Conservation (phyloP, 306 rosid genomes). For the Medicago truncatula region MtrunA17r5.0-ANR NC_053043.1:11030501-11031000, state of each 20-base stretch:
- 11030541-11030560: constrained; percentile 8
- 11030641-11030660: constrained; percentile 23
- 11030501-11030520: constrained; percentile 15
- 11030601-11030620: neutral
- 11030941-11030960: constrained; percentile 29
- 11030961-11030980: constrained; percentile 61
- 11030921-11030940: constrained; percentile 19
- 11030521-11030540: neutral
- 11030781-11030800: neutral
- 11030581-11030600: neutral
- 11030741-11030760: neutral
- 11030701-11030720: constrained; percentile 14
- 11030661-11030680: neutral
- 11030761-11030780: neutral
- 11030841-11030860: neutral
- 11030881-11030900: neutral
- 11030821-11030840: neutral
- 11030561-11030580: neutral
- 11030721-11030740: neutral
- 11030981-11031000: constrained; percentile 89
- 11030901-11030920: constrained; percentile 6
- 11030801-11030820: neutral
- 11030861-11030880: neutral
- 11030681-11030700: constrained; percentile 24
- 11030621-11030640: constrained; percentile 31